Evolutionary conservation across 2,329 filamentous ascomycete genomes (phyloP).

Genomic region (Cladosporium halotolerans): DNA sequence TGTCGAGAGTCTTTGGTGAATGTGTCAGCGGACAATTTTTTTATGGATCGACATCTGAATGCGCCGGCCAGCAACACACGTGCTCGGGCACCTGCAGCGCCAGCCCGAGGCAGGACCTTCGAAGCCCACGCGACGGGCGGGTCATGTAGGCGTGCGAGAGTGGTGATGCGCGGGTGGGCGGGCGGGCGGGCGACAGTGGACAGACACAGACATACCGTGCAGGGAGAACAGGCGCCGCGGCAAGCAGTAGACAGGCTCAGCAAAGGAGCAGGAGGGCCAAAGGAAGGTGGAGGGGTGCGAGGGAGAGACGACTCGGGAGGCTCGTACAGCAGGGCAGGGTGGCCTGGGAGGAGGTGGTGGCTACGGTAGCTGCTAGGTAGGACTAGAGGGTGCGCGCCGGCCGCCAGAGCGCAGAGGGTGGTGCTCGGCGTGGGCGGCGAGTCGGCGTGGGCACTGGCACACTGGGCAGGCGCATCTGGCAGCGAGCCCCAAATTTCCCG

Average conservation of each 20-base stretch:
- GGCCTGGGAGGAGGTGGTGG: neutral
- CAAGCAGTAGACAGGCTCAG: neutral
- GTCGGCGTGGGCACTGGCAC: neutral
- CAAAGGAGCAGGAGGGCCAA: neutral
- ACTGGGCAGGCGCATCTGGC: neutral
- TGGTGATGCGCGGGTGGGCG: neutral
- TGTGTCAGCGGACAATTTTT: slow-evolving; percentile 2
- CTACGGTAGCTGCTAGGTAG: too few relatives aligned
- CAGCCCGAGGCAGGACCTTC: neutral
- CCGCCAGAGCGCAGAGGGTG: too few relatives aligned
- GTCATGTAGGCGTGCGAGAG: neutral
- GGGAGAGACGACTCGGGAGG: neutral
- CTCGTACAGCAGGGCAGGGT: neutral
- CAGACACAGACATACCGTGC: neutral
- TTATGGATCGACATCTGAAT: neutral
- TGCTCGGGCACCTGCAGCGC: neutral
- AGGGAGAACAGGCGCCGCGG: slow-evolving; percentile 1
- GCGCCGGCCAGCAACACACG: neutral
- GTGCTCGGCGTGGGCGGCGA: slow-evolving; percentile 3
- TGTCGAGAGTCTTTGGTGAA: neutral
- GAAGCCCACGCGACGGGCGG: neutral
- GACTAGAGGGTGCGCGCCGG: too few relatives aligned
- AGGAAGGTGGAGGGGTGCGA: slow-evolving; percentile 6
- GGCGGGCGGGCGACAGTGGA: neutral
- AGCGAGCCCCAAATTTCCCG: neutral